Evolutionary conservation across 371 early-diverging fungal genomes (phyloP), one percentile per base, ranked within the genome.

Genomic region (Batkoa obscura): DNA sequence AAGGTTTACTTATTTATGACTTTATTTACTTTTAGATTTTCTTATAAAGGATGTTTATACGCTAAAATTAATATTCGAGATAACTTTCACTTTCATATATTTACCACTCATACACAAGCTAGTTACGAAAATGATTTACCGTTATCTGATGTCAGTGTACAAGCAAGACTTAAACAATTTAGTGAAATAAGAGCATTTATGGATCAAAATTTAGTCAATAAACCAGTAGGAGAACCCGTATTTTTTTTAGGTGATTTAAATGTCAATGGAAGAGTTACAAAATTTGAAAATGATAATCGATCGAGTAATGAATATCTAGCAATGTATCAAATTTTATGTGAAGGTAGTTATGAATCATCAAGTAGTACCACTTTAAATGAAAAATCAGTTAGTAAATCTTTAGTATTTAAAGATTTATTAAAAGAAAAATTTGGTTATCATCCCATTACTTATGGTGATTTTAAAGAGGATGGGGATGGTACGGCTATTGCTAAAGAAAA

Each of bases 61-160:
- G 85, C 84, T 8, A 71, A 75, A 41, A 68, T 90, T 32, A 65
- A 67, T 3, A 41, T 85, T 34, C 60, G 72, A 45, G 48, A 66
- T 17, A 60, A 56, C 0, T 65, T 65, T n/a, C 58, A 68, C 48
- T 50, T 86, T 33, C 81, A 88, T 61, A 52, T 88, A 15, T 86
- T 89, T 62, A 84, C 76, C 15, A 88, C 86, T 9, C 88, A 90
- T 64, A 79, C 86, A 5, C 90, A 90, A 65, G 79, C 82, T 12
- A 78, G 83, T 9, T 79, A 84, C 55, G 67, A 65, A 36, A 67
- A 60, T 3, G 66, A 57, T 1, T 65, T 65, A 3, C 59, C 63
- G 42, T 59, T 73, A 3, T 73, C 64, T 32, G 68, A 70, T 52
- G 70, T 70, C 23, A 78, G 72, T 55, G 76, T 72, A 9, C 60